Conservation (phyloP, 2,329 filamentous ascomycete genomes). For the Exophiala calicioides region DNA sequence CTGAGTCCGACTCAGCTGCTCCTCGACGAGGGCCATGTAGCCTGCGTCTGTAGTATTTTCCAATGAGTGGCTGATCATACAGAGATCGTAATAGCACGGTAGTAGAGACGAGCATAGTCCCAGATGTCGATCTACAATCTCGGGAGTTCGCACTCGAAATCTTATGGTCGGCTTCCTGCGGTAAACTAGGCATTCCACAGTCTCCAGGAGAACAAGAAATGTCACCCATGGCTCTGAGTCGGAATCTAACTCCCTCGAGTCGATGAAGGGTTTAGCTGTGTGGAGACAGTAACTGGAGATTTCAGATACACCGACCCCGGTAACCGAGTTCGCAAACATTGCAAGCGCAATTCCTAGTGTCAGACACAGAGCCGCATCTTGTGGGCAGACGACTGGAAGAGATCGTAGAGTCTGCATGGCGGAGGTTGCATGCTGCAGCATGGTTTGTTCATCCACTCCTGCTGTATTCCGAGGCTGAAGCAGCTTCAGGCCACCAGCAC, state of each 20-base stretch:
- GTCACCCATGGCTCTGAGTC: slow-evolving; percentile 6
- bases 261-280: slow-evolving; percentile 9
- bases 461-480: neutral
- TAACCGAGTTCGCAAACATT: slow-evolving; percentile 6
- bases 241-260: neutral
- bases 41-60: neutral
- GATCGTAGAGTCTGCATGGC: slow-evolving; percentile 15
- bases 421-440: slow-evolving; percentile 10
- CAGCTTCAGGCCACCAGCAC: slow-evolving; percentile 9
- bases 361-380: slow-evolving; percentile 17
- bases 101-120: slow-evolving; percentile 15
- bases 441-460: slow-evolving; percentile 4
- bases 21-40: neutral
- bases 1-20: slow-evolving; percentile 10
- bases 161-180: slow-evolving; percentile 15
- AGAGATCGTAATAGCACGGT: slow-evolving; percentile 19
- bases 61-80: slow-evolving; percentile 17
- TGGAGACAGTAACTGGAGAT: slow-evolving; percentile 18
- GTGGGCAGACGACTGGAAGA: slow-evolving; percentile 4
- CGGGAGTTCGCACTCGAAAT: neutral
- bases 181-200: slow-evolving; percentile 14
- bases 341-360: slow-evolving; percentile 12
- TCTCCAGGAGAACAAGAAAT: slow-evolving; percentile 15
- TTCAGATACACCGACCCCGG: slow-evolving; percentile 14
- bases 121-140: slow-evolving; percentile 12